Evolutionary conservation across 2,329 filamentous ascomycete genomes (phyloP).

Genomic region (Colletotrichum siamense): DNA sequence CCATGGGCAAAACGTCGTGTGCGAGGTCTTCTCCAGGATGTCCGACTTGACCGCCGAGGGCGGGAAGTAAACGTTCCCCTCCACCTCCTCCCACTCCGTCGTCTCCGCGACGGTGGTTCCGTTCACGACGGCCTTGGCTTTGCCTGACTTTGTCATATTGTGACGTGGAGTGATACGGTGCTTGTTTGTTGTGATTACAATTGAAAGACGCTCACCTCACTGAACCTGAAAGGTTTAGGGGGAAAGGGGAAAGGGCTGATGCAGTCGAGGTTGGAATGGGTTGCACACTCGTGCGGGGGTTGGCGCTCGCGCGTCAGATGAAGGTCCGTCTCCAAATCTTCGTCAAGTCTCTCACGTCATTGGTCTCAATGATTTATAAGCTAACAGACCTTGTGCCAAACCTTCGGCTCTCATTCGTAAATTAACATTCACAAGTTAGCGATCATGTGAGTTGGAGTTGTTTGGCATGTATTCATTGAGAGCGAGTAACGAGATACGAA

Average conservation of each 20-base stretch:
- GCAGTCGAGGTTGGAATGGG: background rate
- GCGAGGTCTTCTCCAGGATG: constrained; percentile 47
- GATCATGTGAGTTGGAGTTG: background rate
- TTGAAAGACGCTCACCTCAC: background rate
- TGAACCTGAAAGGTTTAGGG: background rate
- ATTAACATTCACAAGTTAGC: background rate
- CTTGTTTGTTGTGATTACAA: background rate
- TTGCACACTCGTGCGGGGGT: background rate
- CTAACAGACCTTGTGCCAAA: background rate
- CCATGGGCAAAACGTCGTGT: constrained; percentile 58
- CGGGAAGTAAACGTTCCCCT: constrained; percentile 64
- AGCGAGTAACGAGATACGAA: background rate
- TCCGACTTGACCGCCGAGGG: constrained; percentile 49
- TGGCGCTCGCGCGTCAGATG: background rate
- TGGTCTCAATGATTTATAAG: constrained; percentile 18
- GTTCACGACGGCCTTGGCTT: constrained; percentile 50
- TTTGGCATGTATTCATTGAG: background rate
- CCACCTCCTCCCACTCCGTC: constrained; percentile 57
- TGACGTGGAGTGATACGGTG: background rate
- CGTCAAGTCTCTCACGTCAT: constrained; percentile 12
- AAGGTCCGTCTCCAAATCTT: background rate
- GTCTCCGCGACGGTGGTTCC: constrained; percentile 56
- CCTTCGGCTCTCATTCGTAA: background rate
- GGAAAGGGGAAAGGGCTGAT: background rate
- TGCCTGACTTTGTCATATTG: constrained; percentile 28